phyloP scores from a whole-genome alignment of 805 yeast species.

The Candida ponderosae region DNA sequence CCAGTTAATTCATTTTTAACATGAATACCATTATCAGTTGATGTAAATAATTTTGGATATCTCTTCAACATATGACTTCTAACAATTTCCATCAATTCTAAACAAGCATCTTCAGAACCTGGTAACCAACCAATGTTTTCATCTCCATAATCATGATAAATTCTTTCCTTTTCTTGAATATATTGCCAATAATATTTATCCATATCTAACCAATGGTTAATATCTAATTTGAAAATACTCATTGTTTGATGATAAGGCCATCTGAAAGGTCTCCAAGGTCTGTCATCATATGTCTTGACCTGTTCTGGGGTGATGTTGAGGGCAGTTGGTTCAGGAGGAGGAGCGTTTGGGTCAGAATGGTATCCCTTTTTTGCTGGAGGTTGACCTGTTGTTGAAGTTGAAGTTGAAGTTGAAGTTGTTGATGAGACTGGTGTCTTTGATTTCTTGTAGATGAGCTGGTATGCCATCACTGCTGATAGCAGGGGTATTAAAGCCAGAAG shows the following conservation, averaged over 20 bases:
- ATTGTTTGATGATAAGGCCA: constrained; percentile 79
- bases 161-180: constrained; percentile 52
- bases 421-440: too few relatives aligned
- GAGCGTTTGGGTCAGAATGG: constrained; percentile 10
- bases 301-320: constrained; percentile 60
- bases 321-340: constrained; percentile 45
- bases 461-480: too few relatives aligned
- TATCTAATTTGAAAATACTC: constrained; percentile 64
- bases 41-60: constrained; percentile 56
- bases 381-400: background rate
- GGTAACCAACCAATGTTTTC: constrained; percentile 62
- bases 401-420: too few relatives aligned
- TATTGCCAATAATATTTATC: constrained; percentile 67
- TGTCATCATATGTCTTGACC: constrained; percentile 55
- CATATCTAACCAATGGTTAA: constrained; percentile 76
- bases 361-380: background rate
- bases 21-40: constrained; percentile 38
- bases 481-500: too few relatives aligned
- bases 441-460: too few relatives aligned
- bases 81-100: constrained; percentile 58
- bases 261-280: constrained; percentile 78
- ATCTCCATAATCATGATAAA: constrained; percentile 49
- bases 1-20: constrained; percentile 54
- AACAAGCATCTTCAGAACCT: constrained; percentile 51
- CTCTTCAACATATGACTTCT: constrained; percentile 51